These are phyloP conservation scores for Leccinum broughii DNA, from an alignment of 768 basidiomycete genomes.

Conservation along the genomic window DNA sequence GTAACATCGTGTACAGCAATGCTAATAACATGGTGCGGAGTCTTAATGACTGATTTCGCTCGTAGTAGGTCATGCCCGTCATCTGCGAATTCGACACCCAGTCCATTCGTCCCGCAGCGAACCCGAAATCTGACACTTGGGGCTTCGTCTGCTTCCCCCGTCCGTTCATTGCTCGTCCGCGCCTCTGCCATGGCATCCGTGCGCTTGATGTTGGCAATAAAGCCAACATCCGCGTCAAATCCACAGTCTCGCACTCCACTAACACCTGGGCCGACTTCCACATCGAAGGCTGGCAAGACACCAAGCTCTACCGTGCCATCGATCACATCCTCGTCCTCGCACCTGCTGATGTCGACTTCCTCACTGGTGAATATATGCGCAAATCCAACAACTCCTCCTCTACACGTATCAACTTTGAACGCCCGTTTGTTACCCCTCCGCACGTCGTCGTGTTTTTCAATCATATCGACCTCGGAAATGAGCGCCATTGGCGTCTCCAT, in stretches of 20 bases:
- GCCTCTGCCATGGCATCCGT: slow-evolving; percentile 19
- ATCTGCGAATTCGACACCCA: slow-evolving; percentile 2
- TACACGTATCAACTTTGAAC: slow-evolving; percentile 13
- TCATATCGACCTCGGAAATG: slow-evolving; percentile 10
- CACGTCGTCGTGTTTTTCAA: slow-evolving; percentile 19
- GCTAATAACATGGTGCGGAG: no score
- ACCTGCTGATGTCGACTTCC: slow-evolving; percentile 16
- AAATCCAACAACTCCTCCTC: background rate
- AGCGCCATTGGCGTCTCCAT: slow-evolving; percentile 9
- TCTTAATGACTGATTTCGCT: no score
- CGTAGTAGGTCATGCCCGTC: no score
- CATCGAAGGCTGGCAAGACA: slow-evolving; percentile 2
- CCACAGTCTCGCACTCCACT: slow-evolving; percentile 8
- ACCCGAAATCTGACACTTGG: slow-evolving; percentile 10
- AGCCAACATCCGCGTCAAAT: slow-evolving; percentile 13
- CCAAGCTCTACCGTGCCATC: slow-evolving; percentile 1
- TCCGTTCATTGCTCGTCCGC: slow-evolving; percentile 16
- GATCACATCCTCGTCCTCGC: slow-evolving; percentile 6
- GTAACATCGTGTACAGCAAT: no score
- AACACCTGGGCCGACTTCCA: slow-evolving; percentile 8
- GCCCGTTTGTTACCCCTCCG: slow-evolving; percentile 16
- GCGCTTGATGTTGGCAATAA: slow-evolving; percentile 5
- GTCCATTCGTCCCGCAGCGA: background rate
- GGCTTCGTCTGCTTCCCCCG: slow-evolving; percentile 13
- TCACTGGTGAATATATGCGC: slow-evolving; percentile 14